Base-by-base conservation (phyloP, 345 rosid genomes). In the Arabis alpina region DNA sequence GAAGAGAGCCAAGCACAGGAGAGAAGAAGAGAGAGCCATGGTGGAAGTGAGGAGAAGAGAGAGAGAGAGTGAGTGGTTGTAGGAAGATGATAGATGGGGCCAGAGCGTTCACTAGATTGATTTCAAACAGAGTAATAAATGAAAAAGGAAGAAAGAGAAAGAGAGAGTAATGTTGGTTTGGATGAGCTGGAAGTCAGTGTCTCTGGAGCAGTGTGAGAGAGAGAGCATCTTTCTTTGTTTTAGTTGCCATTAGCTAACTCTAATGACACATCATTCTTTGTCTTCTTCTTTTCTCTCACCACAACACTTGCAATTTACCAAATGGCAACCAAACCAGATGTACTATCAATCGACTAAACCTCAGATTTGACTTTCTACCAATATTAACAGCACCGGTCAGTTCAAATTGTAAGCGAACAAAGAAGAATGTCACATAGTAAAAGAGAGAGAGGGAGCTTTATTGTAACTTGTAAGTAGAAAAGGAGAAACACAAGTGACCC, bases 131-230 rank as follows among this genome's bases (percentile, higher is more conserved):
- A 34, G 37, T 54, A 64, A 48, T 72, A 72, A 63, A 62, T 75
- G 65, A 68, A 53, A 55, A 54, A 53, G 42, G 51, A 47, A 28
- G 51, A 51, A 8, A 58, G 55, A 74, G 56, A 65, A 64, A 71
- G 52, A 39, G 66, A 65, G 66, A 32, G 68, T 51, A 74, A 66
- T 54, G 74, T 68, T 75, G 75, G 74, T 75, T 68, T 68, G 40
- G 60, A 69, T 75, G 79, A 75, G 79, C 79, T 75, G 79, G 25
- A 75, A 61, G 75, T 75, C 79, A 68, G 74, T 68, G 70, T 68
- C 64, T 75, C 60, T 75, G 52, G 73, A 61, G 49, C 56, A 70
- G 73, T n/a, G 51, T 3, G 54, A 55, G 52, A 9, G 13, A 53
- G 75, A 44, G 64, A 74, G 77, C 78, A 74, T 75, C 74, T 75